Base-by-base conservation (phyloP, 208 protist species). In the Wallacemonas rigidus region DNA sequence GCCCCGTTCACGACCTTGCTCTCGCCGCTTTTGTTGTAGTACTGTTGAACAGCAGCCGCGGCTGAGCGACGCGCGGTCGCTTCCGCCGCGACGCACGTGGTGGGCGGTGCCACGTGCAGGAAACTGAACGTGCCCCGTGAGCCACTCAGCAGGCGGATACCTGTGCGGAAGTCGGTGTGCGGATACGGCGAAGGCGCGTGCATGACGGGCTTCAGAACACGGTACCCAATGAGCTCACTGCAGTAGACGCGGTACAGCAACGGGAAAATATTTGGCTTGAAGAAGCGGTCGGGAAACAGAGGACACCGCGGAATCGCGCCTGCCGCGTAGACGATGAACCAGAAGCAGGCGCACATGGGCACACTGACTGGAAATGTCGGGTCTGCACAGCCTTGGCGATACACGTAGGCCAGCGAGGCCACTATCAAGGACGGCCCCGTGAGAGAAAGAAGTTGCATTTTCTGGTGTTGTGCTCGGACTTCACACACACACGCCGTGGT, bases 131-230 rank as follows among this genome's bases (percentile, higher is more conserved):
- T 50, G 41, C 60, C 60, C 4, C 60, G 60, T 7, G 38, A 45
- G 64, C 64, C 64, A 2, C 64, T 69, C 64, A 93, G 60, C 55
- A 65, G 79, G 15, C 86, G 80, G n/a, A 91, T 80, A n/a, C 88
- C 91, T 55, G 75, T 77, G 41, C 86, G 87, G 74, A 86, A 92
- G 79, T 96, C 84, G 0, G 92, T 95, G 74, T 97, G 92, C 3
- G 88, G 89, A 60, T 84, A 79, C 38, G 61, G 54, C 26, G 75
- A 58, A 0, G 84, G 82, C 53, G 71, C 72, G 70, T 97, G 92
- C 67, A 95, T 72, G 67, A 88, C 12, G 12, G 26, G 53, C 48
- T 83, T 77, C 36, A 94, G 53, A 17, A 85, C 65, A 14, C 61
- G 67, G 54, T 94, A 94, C 26, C 89, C 92, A 47, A 97, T 58